These are phyloP conservation scores for Alternaria triticimaculans DNA, from an alignment of 2,329 filamentous ascomycete species.

Conservation along the genomic window DNA sequence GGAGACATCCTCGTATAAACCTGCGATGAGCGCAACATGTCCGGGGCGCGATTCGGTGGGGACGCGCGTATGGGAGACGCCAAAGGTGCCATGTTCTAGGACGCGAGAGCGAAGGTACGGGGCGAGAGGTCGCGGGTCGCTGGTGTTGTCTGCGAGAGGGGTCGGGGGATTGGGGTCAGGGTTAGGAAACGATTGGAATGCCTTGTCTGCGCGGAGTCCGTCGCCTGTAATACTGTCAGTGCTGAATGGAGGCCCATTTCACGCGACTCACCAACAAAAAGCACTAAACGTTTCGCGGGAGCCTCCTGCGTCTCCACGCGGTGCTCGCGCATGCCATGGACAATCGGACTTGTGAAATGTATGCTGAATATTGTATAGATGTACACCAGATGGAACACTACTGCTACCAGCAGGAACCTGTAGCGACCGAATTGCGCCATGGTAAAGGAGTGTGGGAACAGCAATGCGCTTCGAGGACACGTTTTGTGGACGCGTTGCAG, in stretches of 20 bases:
- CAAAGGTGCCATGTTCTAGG: conserved; percentile 90
- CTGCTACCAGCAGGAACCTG: conserved; percentile 84
- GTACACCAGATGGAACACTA: conserved; percentile 93
- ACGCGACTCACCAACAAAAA: conserved; percentile 77
- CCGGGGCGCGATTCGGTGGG: conserved; percentile 96
- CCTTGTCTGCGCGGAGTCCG: conserved; percentile 95
- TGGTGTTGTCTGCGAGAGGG: conserved; percentile 63
- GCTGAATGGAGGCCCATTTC: neutral
- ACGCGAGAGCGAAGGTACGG: conserved; percentile 91
- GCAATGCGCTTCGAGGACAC: conserved; percentile 36
- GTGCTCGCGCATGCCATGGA: conserved; percentile 90
- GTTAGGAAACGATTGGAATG: conserved; percentile 91
- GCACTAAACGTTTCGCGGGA: conserved; percentile 86
- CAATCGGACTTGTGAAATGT: conserved; percentile 97
- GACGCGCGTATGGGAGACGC: conserved; percentile 94
- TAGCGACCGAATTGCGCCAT: conserved; percentile 70
- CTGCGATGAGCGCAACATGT: conserved; percentile 95
- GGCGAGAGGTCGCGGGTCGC: conserved; percentile 79
- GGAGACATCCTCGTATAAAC: conserved; percentile 96
- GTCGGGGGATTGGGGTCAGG: conserved; percentile 71
- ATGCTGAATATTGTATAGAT: conserved; percentile 92
- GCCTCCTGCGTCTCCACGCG: conserved; percentile 72
- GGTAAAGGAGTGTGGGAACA: conserved; percentile 24
- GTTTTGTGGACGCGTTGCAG: conserved; percentile 28
- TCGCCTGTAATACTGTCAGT: conserved; percentile 65